Evolutionary conservation across 1,139 yeast genomes (phyloP).

Genomic region (Candida sanyaensis): DNA sequence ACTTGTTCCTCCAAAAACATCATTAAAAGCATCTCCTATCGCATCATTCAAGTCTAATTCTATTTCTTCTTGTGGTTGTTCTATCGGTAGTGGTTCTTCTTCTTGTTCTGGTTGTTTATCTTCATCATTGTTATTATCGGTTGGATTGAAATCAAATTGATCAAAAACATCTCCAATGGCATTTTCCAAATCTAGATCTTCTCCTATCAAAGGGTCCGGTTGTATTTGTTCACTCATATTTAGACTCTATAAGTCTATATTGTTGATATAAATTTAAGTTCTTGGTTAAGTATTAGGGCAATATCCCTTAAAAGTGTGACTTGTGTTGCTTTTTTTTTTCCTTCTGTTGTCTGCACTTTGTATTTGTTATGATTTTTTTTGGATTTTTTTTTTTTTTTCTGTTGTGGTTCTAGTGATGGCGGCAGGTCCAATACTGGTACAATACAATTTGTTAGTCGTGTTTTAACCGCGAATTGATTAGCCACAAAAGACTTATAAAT

Average conservation of each 20-base stretch:
- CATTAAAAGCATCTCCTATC: conserved; percentile 25
- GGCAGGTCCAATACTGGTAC: not conserved
- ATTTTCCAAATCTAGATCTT: conserved; percentile 9
- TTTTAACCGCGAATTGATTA: not conserved
- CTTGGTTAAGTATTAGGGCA: not conserved
- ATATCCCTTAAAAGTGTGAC: conserved; percentile 4
- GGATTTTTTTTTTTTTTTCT: not conserved
- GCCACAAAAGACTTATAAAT: no score
- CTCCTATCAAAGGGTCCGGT: not conserved
- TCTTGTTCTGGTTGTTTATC: conserved; percentile 5
- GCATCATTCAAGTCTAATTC: conserved; percentile 13
- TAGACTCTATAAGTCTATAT: not conserved
- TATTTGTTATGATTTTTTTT: conserved; percentile 1
- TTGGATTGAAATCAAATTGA: conserved; percentile 23
- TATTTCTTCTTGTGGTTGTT: not conserved
- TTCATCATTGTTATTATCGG: conserved; percentile 2
- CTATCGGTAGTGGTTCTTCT: not conserved
- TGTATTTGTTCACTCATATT: not conserved
- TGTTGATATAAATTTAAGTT: not conserved
- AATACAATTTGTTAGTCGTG: not conserved
- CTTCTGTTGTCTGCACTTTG: not conserved
- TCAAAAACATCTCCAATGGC: conserved; percentile 44
- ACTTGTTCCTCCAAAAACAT: conserved; percentile 1
- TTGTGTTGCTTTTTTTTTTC: conserved; percentile 2
- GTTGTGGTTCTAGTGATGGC: not conserved